Conservation (phyloP, 306 rosid species). For the Geum urbanum region DNA sequence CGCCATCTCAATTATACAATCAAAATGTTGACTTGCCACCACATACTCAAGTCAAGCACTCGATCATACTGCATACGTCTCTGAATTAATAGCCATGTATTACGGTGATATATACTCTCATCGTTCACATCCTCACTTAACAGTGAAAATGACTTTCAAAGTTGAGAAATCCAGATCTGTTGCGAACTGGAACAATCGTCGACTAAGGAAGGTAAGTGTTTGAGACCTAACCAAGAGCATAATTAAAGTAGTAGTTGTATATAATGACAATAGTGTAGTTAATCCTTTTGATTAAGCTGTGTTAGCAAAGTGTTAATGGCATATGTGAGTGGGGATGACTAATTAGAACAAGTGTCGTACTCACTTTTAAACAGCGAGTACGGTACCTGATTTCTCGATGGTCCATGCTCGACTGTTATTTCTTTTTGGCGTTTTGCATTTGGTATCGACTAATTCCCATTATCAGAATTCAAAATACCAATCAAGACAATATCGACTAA, state of each 20-base stretch:
- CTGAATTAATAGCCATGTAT: too few species aligned
- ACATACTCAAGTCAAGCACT: constrained; percentile 6
- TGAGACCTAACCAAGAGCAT: neutral
- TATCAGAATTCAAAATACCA: neutral
- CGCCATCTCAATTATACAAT: neutral
- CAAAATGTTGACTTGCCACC: neutral
- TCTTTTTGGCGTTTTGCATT: too few species aligned
- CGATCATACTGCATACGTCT: neutral
- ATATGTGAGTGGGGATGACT: neutral
- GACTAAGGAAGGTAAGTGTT: too few species aligned
- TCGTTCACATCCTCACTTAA: neutral
- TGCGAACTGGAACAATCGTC: too few species aligned
- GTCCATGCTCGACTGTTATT: neutral
- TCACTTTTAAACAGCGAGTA: neutral
- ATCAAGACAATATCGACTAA: neutral
- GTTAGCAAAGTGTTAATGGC: neutral
- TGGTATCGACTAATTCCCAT: neutral
- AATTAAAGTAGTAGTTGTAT: neutral
- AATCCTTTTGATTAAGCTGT: neutral
- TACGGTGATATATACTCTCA: neutral
- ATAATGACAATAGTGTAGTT: neutral
- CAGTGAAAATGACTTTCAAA: neutral
- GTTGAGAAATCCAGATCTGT: too few species aligned
- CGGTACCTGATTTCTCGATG: neutral
- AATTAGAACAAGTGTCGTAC: neutral